Base-by-base conservation (phyloP, 805 yeast genomes). In the Hemisphaericaspora nanyangensis region DNA sequence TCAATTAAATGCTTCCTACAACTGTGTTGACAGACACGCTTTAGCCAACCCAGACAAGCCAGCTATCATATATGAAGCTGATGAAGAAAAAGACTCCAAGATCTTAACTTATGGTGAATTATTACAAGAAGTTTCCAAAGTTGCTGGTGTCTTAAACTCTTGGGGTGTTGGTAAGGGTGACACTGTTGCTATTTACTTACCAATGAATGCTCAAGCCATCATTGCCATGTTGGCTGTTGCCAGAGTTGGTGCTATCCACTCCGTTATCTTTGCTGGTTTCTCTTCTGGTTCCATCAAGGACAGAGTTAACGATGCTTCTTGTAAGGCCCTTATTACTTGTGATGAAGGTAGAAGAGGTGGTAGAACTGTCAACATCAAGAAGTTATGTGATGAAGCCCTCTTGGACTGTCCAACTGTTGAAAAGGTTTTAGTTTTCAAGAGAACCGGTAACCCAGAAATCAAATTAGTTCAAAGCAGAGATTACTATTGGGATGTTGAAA, bases 321-420 rank as follows among this genome's bases (percentile, higher is more conserved):
- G 87, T 31, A 80, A 75, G 55, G 75, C 82, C 30, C 82, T 85
- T 43, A 77, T 85, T 57, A 85, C 95, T 44, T 74, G 87, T 45
- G 93, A 85, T 66, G 93, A 85, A 63, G 82, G 86, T 45, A 77
- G 77, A 59, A 76, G 95, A 66, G 95, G 93, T 54, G 90, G 91
- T 40, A 84, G 80, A 63, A 79, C 80, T 51, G 80, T 84, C 48
- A 81, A 84, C 63, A 84, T 88, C 46, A 85, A 85, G 68, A 81
- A 80, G 60, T 81, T 85, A 49, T 87, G 84, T 50, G 95, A 85
- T 60, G 93, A 85, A 48, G 93, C 91, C 17, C 70, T 85, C 50
- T 65, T 65, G 39, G 69, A 71, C 45, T 77, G 86, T 56, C 86
- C 89, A 10, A 64, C 74, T 33, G 90, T 85, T 43, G 67, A 67